phyloP scores from a whole-genome alignment of 495 filamentous ascomycete genomes.

The Aspergillus coremiiformis region DNA sequence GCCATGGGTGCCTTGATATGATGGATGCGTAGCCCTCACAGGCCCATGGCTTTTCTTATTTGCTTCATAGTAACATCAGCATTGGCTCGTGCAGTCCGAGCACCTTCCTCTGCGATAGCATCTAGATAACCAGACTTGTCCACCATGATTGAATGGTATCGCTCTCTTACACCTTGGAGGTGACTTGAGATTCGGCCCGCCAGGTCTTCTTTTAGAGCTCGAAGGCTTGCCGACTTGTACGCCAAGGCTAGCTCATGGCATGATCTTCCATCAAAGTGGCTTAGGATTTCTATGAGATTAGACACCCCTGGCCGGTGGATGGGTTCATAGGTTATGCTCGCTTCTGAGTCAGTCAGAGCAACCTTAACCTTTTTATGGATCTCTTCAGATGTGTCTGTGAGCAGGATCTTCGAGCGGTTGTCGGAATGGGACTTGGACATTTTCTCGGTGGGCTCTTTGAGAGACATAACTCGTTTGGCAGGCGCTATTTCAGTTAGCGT shows the following conservation, averaged over 20 bases:
- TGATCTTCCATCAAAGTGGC: conserved; percentile 50
- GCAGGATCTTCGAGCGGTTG: conserved; percentile 65
- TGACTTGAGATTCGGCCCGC: conserved; percentile 45
- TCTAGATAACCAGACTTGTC: conserved; percentile 48
- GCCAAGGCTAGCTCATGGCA: conserved; percentile 50
- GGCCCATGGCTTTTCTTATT: conserved; percentile 56
- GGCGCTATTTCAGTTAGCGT: conserved; percentile 44
- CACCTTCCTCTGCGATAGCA: conserved; percentile 52
- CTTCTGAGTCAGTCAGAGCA: conserved; percentile 70
- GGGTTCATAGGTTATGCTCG: conserved; percentile 64
- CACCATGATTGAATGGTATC: conserved; percentile 47
- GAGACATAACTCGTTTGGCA: conserved; percentile 81
- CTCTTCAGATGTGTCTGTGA: conserved; percentile 57
- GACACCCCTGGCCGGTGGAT: conserved; percentile 67
- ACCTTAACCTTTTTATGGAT: conserved; percentile 60
- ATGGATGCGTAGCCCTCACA: neutral
- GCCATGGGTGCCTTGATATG: neutral
- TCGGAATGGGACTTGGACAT: conserved; percentile 87
- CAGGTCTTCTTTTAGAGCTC: conserved; percentile 59
- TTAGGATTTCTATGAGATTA: conserved; percentile 73
- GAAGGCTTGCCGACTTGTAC: conserved; percentile 44
- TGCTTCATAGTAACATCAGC: conserved; percentile 59
- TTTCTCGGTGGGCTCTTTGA: conserved; percentile 65
- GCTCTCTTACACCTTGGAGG: conserved; percentile 53
- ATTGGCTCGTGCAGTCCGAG: conserved; percentile 50